These are phyloP conservation scores for Plasmopara muralis DNA, from an alignment of 352 stramenopile species.

Conservation along the genomic window DNA sequence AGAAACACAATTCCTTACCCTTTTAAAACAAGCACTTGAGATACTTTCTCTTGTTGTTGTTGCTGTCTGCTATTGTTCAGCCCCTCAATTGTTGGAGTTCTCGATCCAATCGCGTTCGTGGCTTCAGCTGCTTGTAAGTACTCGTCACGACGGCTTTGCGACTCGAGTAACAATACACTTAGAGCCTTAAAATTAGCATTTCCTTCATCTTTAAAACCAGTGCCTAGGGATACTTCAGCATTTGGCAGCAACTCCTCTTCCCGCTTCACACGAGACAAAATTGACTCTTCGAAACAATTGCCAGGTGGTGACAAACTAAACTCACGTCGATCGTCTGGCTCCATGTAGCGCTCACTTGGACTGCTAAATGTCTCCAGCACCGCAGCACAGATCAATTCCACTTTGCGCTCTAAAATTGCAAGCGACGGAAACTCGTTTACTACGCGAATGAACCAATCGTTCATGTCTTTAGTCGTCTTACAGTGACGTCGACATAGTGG, in stretches of 20 bases:
- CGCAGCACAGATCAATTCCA: conserved; percentile 52
- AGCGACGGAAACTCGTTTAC: conserved; percentile 74
- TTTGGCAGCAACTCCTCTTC: conserved; percentile 30
- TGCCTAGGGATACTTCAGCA: conserved; percentile 11
- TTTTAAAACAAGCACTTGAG: conserved; percentile 46
- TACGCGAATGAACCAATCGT: conserved; percentile 54
- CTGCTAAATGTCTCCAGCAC: conserved; percentile 18
- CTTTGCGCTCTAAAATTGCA: conserved; percentile 61
- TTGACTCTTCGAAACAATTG: conserved; percentile 50
- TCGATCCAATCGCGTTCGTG: conserved; percentile 19
- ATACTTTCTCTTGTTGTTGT: conserved; percentile 20
- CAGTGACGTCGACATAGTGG: conserved; percentile 63
- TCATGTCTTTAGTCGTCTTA: conserved; percentile 33
- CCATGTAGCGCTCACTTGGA: conserved; percentile 34
- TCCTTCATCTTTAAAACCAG: conserved; percentile 1
- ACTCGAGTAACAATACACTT: conserved; percentile 25
- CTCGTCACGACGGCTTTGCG: conserved; percentile 34
- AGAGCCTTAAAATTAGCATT: conserved; percentile 10
- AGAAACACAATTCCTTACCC: conserved; percentile 21
- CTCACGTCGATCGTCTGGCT: conserved; percentile 46
- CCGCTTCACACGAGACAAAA: conserved; percentile 32
- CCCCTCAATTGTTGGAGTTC: conserved; percentile 1
- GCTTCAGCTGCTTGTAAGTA: conserved; percentile 34
- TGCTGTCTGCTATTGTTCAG: conserved; percentile 6
- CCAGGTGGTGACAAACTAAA: conserved; percentile 54